Evolutionary conservation across 192 early-diverging fungal genomes (phyloP).

Genomic region (Linnemannia exigua): DNA sequence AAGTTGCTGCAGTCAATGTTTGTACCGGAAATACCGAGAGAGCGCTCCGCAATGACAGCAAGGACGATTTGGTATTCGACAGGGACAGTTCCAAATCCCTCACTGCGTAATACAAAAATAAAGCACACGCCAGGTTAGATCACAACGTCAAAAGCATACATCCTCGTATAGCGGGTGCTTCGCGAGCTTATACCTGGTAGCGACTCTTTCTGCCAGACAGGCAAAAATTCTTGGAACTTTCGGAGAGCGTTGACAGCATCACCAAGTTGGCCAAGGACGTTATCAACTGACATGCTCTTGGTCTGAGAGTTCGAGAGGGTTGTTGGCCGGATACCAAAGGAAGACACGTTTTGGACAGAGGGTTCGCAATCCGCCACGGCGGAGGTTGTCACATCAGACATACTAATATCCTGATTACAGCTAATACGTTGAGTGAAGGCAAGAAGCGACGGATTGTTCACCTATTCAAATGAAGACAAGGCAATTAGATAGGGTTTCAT

Average conservation of each 20-base stretch:
- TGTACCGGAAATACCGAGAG: slow-evolving; percentile 1
- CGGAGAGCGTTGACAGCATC: slow-evolving; percentile 20
- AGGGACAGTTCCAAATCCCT: neutral
- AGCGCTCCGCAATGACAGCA: neutral
- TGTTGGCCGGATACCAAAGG: neutral
- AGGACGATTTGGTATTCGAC: neutral
- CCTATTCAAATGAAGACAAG: slow-evolving; percentile 2
- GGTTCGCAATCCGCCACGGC: neutral
- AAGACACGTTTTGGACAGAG: neutral
- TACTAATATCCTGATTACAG: slow-evolving; percentile 2
- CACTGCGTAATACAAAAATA: neutral
- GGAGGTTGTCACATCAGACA: neutral
- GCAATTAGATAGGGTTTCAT: neutral
- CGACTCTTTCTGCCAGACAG: slow-evolving; percentile 8
- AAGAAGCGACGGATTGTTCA: neutral
- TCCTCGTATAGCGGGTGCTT: neutral
- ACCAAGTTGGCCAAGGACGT: neutral
- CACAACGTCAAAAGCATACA: neutral
- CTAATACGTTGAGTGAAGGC: slow-evolving; percentile 9
- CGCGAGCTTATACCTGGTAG: slow-evolving; percentile 10
- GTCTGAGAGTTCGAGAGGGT: neutral
- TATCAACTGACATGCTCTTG: neutral
- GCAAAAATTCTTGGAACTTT: slow-evolving; percentile 29
- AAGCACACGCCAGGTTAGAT: neutral
- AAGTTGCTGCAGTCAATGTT: neutral